Base-by-base conservation (phyloP, 2,329 filamentous ascomycete species). In the Diplocarpon rosae region DNA sequence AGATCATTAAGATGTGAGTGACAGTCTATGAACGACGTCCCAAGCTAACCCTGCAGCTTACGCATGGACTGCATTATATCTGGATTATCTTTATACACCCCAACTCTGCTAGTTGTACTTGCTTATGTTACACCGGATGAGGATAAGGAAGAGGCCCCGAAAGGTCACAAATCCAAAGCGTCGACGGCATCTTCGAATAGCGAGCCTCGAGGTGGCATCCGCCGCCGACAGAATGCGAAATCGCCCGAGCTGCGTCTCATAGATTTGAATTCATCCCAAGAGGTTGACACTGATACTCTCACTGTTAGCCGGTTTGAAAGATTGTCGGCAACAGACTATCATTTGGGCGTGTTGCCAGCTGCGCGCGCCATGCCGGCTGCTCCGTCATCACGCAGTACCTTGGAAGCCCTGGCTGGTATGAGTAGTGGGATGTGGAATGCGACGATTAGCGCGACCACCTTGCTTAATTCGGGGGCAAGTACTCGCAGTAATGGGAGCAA, bases 31-130 rank as follows among this genome's bases (percentile, higher is more conserved):
- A 24, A n/a, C 7, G n/a, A 15, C 14, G 8, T 34, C 13, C 24
- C 8, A 35, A 5, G 17, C 62, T 66, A 55, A 66, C 61, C 40
- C 20, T 20, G 14, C 53, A 89, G 83, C 66, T 76, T 96, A 66
- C 85, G 88, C 59, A 94, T 92, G 66, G 92, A 98, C 69, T 96
- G 92, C 71, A 88, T 95, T 63, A 87, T 98, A 70, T 95, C 92
- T 62, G 92, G 92, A 59, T 83, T 98, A 65, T 93, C 90, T 53
- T 74, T 98, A 66, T 96, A 95, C 78, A 95, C 88, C 62, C 86
- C 87, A 62, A 92, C 78, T 61, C 73, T 95, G 55, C 74, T 98
- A 64, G 76, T 95, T 57, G 83, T 96, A 58, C 82, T 98, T 67
- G 89, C 89, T 60, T 95, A 93, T 66, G 80, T 88, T 58, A 81